Percentiles rank a stretch among this genome's conserved stretches.
These are phyloP conservation scores for Grifola frondosa DNA, from an alignment of 1,284 basidiomycete genomes.

Conservation along the genomic window DNA sequence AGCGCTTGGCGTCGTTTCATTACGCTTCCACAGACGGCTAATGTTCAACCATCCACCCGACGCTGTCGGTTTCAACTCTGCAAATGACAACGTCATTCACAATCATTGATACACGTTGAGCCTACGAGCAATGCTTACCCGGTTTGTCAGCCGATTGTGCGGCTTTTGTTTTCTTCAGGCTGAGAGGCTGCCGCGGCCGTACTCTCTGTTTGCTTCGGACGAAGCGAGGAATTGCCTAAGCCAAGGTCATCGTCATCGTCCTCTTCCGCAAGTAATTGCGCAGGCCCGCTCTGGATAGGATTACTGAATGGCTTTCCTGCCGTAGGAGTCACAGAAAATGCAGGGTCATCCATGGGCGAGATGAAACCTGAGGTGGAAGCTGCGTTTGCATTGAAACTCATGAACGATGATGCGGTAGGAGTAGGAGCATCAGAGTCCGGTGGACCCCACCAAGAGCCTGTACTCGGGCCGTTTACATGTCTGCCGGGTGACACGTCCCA, in stretches of 20 bases:
- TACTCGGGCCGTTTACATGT: conserved; percentile 35
- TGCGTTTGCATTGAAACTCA: conserved; percentile 45
- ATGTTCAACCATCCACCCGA: conserved; percentile 78
- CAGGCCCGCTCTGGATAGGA: conserved; percentile 26
- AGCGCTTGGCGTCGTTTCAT: conserved; percentile 58
- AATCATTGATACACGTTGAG: neutral
- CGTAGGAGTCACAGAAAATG: conserved; percentile 42
- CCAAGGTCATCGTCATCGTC: conserved; percentile 86
- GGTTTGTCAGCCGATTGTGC: conserved; percentile 24
- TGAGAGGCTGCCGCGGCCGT: conserved; percentile 6
- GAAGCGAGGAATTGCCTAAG: conserved; percentile 67
- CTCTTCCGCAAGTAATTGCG: conserved; percentile 24
- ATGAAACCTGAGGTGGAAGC: conserved; percentile 64
- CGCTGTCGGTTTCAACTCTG: conserved; percentile 32
- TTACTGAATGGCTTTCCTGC: conserved; percentile 21
- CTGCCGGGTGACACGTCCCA: conserved; percentile 31
- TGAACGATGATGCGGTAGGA: conserved; percentile 67
- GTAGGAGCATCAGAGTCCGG: conserved; percentile 52
- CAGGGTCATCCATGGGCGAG: conserved; percentile 78
- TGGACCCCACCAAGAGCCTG: conserved; percentile 62
- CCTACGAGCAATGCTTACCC: no score
- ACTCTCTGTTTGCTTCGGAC: conserved; percentile 16
- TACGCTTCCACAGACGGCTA: conserved; percentile 74
- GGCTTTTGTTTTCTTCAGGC: conserved; percentile 17
- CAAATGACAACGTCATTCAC: neutral